A percentile compares a stretch with the other conserved stretches of the same genome.
Conservation (phyloP, 2,329 filamentous ascomycete genomes). For the Lanzia echinophila region DNA sequence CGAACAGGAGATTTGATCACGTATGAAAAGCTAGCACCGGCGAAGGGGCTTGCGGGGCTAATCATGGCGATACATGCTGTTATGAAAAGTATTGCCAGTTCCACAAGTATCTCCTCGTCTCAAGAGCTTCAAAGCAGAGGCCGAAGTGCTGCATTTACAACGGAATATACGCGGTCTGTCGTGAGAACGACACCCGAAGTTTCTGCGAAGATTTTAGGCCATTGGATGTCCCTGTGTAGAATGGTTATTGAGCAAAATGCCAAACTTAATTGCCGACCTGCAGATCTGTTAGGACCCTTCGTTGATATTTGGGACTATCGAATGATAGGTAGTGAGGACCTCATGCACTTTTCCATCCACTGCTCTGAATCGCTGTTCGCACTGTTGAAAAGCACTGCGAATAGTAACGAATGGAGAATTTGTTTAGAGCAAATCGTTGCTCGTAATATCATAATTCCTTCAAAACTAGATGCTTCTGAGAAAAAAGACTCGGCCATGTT, state of each 20-base stretch:
- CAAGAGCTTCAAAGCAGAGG: slow-evolving; percentile 4
- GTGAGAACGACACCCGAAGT: slow-evolving; percentile 26
- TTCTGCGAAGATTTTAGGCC: slow-evolving; percentile 26
- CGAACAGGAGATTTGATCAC: slow-evolving; percentile 22
- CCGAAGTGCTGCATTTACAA: slow-evolving; percentile 18
- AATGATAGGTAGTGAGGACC: slow-evolving; percentile 15
- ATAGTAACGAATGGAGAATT: slow-evolving; percentile 15
- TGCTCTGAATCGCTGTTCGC: slow-evolving; percentile 26
- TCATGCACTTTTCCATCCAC: slow-evolving; percentile 28
- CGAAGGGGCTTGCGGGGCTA: slow-evolving; percentile 10
- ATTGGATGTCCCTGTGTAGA: slow-evolving; percentile 27
- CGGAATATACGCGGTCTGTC: slow-evolving; percentile 29
- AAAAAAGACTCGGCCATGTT: slow-evolving; percentile 20
- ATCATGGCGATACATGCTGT: slow-evolving; percentile 20
- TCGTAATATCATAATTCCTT: slow-evolving; percentile 31
- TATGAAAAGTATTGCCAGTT: slow-evolving; percentile 18
- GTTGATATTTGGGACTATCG: slow-evolving; percentile 27
- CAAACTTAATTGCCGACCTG: background rate
- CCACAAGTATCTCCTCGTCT: slow-evolving; percentile 11
- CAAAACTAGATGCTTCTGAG: slow-evolving; percentile 18
- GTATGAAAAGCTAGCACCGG: background rate
- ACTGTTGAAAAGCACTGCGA: slow-evolving; percentile 20
- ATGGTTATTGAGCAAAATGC: slow-evolving; percentile 8
- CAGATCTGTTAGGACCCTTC: slow-evolving; percentile 25
- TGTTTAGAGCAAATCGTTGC: slow-evolving; percentile 30